These are phyloP conservation scores for Dictyophora rubrovolvata DNA, from an alignment of 768 basidiomycete species.

Conservation along the genomic window DNA sequence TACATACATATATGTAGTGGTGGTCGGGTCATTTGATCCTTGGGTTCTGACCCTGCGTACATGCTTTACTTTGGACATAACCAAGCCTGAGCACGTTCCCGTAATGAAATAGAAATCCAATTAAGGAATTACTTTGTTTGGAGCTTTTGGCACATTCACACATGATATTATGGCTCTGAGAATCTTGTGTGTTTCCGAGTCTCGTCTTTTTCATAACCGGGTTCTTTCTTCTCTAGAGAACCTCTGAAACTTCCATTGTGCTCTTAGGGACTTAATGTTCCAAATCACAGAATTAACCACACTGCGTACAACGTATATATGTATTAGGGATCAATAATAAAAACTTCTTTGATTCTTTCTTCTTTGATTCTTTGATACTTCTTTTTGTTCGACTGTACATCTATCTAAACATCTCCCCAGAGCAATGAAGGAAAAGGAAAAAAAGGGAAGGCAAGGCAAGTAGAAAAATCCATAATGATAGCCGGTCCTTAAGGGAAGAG, in stretches of 20 bases:
- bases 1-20: neutral
- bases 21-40: neutral
- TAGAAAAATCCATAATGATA: constrained; percentile 9
- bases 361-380: neutral
- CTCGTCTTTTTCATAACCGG: neutral
- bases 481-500: neutral
- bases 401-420: constrained; percentile 4
- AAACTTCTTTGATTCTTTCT: neutral
- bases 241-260: neutral
- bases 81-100: no score
- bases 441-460: neutral
- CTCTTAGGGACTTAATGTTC: neutral
- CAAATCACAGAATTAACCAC: neutral
- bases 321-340: neutral
- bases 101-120: no score
- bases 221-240: neutral
- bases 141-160: no score
- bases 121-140: no score
- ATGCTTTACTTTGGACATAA: no score
- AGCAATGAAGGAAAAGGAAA: neutral
- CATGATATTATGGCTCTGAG: no score
- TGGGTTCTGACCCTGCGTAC: no score
- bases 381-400: constrained; percentile 2
- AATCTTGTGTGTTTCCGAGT: no score
- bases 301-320: neutral